Percentiles rank a stretch among this genome's conserved stretches.
Conservation (phyloP, 1,284 basidiomycete species). For the Dichomitus squalens region DNA sequence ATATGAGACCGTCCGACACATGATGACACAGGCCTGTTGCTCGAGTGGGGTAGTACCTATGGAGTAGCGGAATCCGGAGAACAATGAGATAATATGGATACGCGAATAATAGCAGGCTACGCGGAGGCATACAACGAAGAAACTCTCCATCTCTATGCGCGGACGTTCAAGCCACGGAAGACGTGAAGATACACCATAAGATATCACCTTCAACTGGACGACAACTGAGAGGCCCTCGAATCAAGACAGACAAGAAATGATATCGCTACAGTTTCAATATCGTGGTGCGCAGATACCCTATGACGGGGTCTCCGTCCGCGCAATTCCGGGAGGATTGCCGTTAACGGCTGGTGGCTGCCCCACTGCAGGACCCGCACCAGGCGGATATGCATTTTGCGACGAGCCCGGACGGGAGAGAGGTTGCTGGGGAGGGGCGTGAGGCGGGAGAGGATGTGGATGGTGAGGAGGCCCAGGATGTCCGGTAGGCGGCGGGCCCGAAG, state of each 20-base stretch:
- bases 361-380: constrained; percentile 35
- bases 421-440: constrained; percentile 37
- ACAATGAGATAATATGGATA: constrained; percentile 15
- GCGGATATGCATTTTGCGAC: constrained; percentile 52
- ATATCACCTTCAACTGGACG: constrained; percentile 15
- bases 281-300: constrained; percentile 16
- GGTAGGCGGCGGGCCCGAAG: constrained; percentile 1
- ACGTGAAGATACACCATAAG: constrained; percentile 15
- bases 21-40: constrained; percentile 13
- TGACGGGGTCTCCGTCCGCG: constrained; percentile 33
- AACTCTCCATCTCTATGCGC: constrained; percentile 19
- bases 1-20: constrained; percentile 23
- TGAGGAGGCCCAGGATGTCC: constrained; percentile 32
- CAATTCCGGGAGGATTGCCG: constrained; percentile 20
- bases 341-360: constrained; percentile 38
- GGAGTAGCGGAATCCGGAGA: constrained; percentile 4
- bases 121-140: constrained; percentile 11
- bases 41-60: constrained; percentile 15
- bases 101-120: constrained; percentile 12
- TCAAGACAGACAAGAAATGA: constrained; percentile 18
- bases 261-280: constrained; percentile 23
- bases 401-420: constrained; percentile 41
- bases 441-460: constrained; percentile 34
- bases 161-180: constrained; percentile 9
- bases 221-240: neutral